Percentiles rank a stretch among this genome's conserved stretches.
phyloP scores from a whole-genome alignment of 192 early-diverging fungal genomes.

The Fimicolochytrium jonesii region DNA sequence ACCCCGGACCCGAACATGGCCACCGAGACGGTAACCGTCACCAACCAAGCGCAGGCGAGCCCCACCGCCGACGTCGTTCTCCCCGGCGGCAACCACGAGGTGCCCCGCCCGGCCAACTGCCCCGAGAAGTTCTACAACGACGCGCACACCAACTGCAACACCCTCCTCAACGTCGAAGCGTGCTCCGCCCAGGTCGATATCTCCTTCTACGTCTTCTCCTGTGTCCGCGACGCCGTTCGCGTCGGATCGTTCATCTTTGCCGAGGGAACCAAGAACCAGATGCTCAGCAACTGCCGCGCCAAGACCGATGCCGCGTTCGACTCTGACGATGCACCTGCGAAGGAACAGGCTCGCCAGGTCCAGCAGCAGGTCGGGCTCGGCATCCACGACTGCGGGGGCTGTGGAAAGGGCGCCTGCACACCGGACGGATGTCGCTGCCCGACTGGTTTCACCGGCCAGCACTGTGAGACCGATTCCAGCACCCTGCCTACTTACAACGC shows the following conservation, averaged over 20 bases:
- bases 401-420: constrained; percentile 16
- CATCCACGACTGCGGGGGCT: constrained; percentile 1
- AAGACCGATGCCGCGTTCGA: neutral
- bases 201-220: constrained; percentile 13
- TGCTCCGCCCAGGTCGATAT: neutral
- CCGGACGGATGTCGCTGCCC: constrained; percentile 15
- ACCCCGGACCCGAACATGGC: neutral
- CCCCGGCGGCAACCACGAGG: constrained; percentile 7
- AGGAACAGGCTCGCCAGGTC: neutral
- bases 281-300: constrained; percentile 19
- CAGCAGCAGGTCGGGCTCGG: constrained; percentile 1
- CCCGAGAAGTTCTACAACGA: constrained; percentile 19
- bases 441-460: constrained; percentile 5
- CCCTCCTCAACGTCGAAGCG: constrained; percentile 2
- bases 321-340: neutral
- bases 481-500: neutral
- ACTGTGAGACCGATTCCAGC: neutral
- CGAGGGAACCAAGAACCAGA: neutral
- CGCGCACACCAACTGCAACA: constrained; percentile 5
- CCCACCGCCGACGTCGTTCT: neutral
- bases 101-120: constrained; percentile 12
- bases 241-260: constrained; percentile 21
- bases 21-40: neutral
- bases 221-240: constrained; percentile 13
- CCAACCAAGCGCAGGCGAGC: no score